Conservation (phyloP, 2,329 filamentous ascomycete species). For the Albifimbria verrucaria region DNA sequence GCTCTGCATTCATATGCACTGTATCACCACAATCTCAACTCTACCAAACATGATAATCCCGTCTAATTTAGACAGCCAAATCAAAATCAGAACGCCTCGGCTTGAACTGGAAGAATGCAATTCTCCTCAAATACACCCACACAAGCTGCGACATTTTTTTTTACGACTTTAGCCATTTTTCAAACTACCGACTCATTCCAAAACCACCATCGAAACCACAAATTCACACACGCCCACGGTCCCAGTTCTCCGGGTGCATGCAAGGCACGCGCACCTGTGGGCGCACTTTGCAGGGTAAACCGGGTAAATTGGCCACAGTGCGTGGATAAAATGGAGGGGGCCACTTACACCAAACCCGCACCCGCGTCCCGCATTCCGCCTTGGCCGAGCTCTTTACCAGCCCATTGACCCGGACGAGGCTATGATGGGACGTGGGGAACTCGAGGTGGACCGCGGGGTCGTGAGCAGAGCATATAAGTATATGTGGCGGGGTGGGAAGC, state of each 20-base stretch:
- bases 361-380: background rate
- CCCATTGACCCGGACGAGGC: background rate
- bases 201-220: background rate
- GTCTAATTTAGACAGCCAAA: too few species aligned
- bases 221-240: slow-evolving; percentile 5
- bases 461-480: slow-evolving; percentile 6
- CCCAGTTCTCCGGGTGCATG: background rate
- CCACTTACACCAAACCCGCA: slow-evolving; percentile 3
- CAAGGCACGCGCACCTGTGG: background rate
- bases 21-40: too few species aligned
- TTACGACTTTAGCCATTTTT: background rate
- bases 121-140: background rate
- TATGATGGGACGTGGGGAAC: background rate
- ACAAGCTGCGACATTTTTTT: background rate
- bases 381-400: background rate
- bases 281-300: slow-evolving; percentile 8
- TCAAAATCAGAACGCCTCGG: background rate
- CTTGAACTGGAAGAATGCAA: background rate
- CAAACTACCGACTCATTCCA: background rate
- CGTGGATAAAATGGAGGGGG: slow-evolving; percentile 18
- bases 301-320: slow-evolving; percentile 17
- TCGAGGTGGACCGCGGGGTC: background rate
- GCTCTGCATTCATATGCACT: too few species aligned
- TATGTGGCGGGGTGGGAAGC: slow-evolving; percentile 9
- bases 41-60: too few species aligned